phyloP scores from a whole-genome alignment of 2,329 filamentous ascomycete genomes.

The Claviceps monticola region DNA sequence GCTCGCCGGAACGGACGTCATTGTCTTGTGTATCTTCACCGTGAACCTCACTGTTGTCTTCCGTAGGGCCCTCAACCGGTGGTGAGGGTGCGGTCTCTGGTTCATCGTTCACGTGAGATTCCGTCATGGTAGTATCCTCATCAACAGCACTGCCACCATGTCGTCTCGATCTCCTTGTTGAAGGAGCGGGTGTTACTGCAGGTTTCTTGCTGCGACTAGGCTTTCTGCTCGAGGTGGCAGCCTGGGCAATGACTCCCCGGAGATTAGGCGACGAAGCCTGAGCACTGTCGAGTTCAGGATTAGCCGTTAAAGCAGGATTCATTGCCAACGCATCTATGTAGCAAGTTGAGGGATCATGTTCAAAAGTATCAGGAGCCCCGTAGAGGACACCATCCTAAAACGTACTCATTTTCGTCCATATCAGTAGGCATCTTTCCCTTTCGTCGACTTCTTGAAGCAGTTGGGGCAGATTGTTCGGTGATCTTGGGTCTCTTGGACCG shows the following conservation, averaged over 20 bases:
- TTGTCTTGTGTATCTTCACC: constrained; percentile 17
- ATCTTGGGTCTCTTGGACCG: constrained; percentile 61
- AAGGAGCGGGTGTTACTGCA: constrained; percentile 28
- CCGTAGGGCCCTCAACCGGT: constrained; percentile 18
- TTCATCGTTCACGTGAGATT: constrained; percentile 43
- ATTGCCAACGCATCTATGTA: background rate
- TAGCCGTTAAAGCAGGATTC: background rate
- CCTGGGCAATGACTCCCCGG: constrained; percentile 40
- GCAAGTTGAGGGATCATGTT: background rate
- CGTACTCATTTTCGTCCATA: constrained; percentile 64
- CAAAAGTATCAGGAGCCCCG: too few species aligned
- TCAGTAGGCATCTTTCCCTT: constrained; percentile 47
- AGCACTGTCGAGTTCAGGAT: constrained; percentile 9
- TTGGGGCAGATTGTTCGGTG: constrained; percentile 29
- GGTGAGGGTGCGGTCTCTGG: constrained; percentile 29
- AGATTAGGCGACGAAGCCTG: constrained; percentile 45
- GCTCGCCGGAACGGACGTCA: constrained; percentile 19
- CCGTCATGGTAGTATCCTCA: constrained; percentile 58
- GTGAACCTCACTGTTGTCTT: constrained; percentile 23
- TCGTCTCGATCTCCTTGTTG: constrained; percentile 39
- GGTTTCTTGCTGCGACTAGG: constrained; percentile 58
- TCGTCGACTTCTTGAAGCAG: constrained; percentile 34
- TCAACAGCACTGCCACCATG: constrained; percentile 35
- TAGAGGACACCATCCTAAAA: constrained; percentile 1
- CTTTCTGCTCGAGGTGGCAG: constrained; percentile 57